phyloP scores from a whole-genome alignment of 495 filamentous ascomycete species.

The Penicillium antarcticum region DNA sequence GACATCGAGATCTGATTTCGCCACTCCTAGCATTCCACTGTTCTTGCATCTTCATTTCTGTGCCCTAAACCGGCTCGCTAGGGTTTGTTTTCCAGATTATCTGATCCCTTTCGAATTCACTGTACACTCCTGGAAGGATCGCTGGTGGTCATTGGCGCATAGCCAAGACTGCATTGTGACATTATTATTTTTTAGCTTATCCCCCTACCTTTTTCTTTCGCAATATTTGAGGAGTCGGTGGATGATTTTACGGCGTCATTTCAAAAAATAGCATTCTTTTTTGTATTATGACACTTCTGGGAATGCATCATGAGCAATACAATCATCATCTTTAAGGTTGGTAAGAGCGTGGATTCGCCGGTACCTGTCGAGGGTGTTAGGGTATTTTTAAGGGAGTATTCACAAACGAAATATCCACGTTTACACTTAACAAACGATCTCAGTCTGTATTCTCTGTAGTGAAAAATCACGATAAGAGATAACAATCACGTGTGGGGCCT shows the following conservation, averaged over 20 bases:
- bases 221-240: constrained; percentile 6
- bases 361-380: not conserved
- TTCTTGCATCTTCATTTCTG: no score
- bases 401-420: no score
- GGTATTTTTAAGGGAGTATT: no score
- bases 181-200: constrained; percentile 3
- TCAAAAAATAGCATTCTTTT: constrained; percentile 11
- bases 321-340: not conserved
- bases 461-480: constrained; percentile 17
- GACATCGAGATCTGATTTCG: constrained; percentile 65
- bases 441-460: no score
- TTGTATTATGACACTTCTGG: constrained; percentile 20
- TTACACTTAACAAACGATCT: no score
- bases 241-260: constrained; percentile 10
- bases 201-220: not conserved
- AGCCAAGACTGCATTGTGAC: not conserved
- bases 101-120: not conserved
- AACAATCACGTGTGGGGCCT: constrained; percentile 17
- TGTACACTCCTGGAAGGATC: not conserved
- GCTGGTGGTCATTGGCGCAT: not conserved
- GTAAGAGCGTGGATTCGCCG: not conserved
- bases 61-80: not conserved
- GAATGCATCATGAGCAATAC: constrained; percentile 10
- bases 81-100: not conserved
- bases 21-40: no score